phyloP scores from a whole-genome alignment of 495 filamentous ascomycete species.

The Lindgomyces ingoldianus region DNA sequence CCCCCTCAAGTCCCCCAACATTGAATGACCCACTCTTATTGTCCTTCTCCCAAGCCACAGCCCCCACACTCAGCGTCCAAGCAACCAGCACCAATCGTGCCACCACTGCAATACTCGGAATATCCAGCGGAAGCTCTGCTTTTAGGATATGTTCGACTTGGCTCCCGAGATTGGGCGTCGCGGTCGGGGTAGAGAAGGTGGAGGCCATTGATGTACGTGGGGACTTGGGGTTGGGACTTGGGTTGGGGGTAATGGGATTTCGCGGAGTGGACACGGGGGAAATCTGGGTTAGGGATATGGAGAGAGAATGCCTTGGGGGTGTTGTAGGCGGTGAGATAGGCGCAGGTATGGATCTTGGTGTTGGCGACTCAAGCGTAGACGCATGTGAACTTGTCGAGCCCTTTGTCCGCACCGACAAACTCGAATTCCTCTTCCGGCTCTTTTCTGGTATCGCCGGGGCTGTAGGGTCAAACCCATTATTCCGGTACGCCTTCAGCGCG shows the following conservation, averaged over 20 bases:
- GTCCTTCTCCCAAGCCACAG: conserved; percentile 18
- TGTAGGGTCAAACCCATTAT: neutral
- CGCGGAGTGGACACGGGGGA: too few species aligned
- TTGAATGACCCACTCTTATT: neutral
- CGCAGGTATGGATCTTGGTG: too few species aligned
- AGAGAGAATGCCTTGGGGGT: too few species aligned
- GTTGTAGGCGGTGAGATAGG: too few species aligned
- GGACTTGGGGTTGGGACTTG: too few species aligned
- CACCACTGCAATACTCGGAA: conserved; percentile 14
- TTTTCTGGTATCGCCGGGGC: neutral
- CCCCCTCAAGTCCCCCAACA: neutral
- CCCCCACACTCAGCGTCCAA: conserved; percentile 24
- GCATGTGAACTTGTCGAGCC: too few species aligned
- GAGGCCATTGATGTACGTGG: too few species aligned
- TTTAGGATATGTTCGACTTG: conserved; percentile 16
- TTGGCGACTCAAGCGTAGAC: too few species aligned
- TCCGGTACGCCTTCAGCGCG: neutral
- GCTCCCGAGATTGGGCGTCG: neutral
- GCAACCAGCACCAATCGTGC: conserved; percentile 24
- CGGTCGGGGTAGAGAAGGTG: neutral
- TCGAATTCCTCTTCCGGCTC: too few species aligned
- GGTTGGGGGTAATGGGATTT: too few species aligned
- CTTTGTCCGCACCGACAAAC: too few species aligned
- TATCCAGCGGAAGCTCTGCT: conserved; percentile 11
- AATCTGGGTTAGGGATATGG: too few species aligned